A percentile compares a stretch with the other conserved stretches of the same genome.
Conservation (phyloP, 352 stramenopile species). For the Globisporangium carolinianum region DNA sequence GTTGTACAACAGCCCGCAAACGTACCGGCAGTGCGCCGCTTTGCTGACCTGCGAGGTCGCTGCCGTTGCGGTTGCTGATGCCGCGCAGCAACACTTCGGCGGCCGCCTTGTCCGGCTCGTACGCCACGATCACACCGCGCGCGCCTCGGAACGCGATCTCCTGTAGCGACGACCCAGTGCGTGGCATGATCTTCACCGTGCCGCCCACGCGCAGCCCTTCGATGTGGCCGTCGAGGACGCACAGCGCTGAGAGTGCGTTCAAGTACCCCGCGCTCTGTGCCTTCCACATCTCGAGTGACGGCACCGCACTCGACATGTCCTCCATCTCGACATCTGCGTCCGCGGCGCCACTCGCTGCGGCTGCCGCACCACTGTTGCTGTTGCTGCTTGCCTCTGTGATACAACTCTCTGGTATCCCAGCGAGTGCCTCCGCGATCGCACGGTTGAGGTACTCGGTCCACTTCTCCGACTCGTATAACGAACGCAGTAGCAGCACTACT, state of each 20-base stretch:
- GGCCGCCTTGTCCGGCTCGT: constrained; percentile 75
- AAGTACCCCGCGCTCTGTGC: constrained; percentile 42
- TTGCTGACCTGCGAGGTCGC: constrained; percentile 18
- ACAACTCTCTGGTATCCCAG: constrained; percentile 34
- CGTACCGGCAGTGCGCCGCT: constrained; percentile 40
- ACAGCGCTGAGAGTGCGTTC: constrained; percentile 69
- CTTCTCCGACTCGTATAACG: constrained; percentile 69
- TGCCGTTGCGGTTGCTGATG: constrained; percentile 15
- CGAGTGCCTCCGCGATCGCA: constrained; percentile 48
- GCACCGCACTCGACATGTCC: constrained; percentile 56
- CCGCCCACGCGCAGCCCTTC: constrained; percentile 73
- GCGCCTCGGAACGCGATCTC: constrained; percentile 72
- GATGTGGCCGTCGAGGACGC: constrained; percentile 78
- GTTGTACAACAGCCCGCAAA: not conserved
- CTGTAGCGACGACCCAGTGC: constrained; percentile 56
- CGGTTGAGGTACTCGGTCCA: constrained; percentile 65
- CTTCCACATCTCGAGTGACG: constrained; percentile 46
- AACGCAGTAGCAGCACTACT: constrained; percentile 76
- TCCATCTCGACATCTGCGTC: constrained; percentile 85
- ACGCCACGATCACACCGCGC: constrained; percentile 65
- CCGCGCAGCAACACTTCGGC: constrained; percentile 70
- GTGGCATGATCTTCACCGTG: constrained; percentile 81
- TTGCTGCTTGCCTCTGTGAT: constrained; percentile 23
- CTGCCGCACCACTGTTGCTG: not conserved
- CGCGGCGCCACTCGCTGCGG: constrained; percentile 9